phyloP scores from a whole-genome alignment of 306 rosid species.

The Purshia tridentata region DNA sequence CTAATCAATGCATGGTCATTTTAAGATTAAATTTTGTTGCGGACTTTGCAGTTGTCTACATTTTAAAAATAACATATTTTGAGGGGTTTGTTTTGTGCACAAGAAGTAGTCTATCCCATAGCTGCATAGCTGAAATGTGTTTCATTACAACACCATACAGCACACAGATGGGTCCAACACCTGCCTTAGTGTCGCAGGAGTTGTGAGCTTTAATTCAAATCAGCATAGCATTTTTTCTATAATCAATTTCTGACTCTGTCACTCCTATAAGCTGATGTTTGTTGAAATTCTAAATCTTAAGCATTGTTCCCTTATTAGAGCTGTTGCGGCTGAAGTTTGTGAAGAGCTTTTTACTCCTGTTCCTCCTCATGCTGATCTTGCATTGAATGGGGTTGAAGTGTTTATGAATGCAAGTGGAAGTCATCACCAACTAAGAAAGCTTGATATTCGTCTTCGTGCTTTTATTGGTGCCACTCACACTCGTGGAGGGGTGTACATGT shows the following conservation, averaged over 20 bases:
- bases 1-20: neutral
- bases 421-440: slow-evolving; percentile 98
- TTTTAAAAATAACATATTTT: neutral
- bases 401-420: slow-evolving; percentile 99
- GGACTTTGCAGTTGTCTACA: neutral
- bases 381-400: slow-evolving; percentile 95
- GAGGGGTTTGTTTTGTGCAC: neutral
- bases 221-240: neutral
- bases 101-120: neutral
- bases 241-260: neutral
- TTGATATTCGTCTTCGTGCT: slow-evolving; percentile 88
- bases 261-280: slow-evolving; percentile 21
- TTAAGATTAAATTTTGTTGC: neutral
- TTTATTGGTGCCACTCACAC: slow-evolving; percentile 82
- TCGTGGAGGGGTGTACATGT: slow-evolving; percentile 93
- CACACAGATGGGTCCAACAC: neutral
- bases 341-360: slow-evolving; percentile 81
- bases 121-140: slow-evolving; percentile 1
- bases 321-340: slow-evolving; percentile 93
- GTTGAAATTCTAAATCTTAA: slow-evolving; percentile 26
- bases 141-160: neutral
- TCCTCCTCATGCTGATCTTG: slow-evolving; percentile 90
- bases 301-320: slow-evolving; percentile 44
- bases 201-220: neutral
- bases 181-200: neutral